phyloP scores from a whole-genome alignment of 257 asterid genomes.

The Linderniella brevidens region DNA sequence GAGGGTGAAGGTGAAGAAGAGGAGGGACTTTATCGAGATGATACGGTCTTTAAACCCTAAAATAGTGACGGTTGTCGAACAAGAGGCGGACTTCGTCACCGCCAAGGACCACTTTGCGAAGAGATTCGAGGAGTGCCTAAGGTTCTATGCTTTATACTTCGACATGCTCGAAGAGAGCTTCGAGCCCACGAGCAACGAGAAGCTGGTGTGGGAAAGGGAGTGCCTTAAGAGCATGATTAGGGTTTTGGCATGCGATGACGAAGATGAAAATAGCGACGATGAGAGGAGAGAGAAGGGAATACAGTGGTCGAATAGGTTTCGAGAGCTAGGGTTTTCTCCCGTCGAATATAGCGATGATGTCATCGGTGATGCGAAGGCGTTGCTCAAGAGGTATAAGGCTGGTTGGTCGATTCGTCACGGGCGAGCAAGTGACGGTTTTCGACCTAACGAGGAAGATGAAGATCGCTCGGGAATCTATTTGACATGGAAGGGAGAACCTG shows the following conservation, averaged over 20 bases:
- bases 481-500: conserved; percentile 75
- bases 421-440: conserved; percentile 15
- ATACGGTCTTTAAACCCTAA: conserved; percentile 35
- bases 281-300: conserved; percentile 59
- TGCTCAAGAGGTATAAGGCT: conserved; percentile 47
- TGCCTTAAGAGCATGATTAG: conserved; percentile 54
- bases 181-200: conserved; percentile 53
- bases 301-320: conserved; percentile 58
- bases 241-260: conserved; percentile 61
- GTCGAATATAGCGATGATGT: conserved; percentile 52
- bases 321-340: conserved; percentile 21
- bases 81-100: conserved; percentile 60
- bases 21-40: conserved; percentile 20
- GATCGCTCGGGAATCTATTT: conserved; percentile 30
- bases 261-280: conserved; percentile 14
- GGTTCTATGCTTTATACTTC: conserved; percentile 54
- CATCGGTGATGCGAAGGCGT: conserved; percentile 52
- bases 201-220: conserved; percentile 67
- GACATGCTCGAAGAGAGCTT: conserved; percentile 74
- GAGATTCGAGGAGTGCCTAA: conserved; percentile 65
- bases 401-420: conserved; percentile 55
- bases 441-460: no score
- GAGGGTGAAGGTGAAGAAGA: conserved; percentile 17
- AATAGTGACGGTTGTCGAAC: conserved; percentile 60
- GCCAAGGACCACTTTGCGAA: conserved; percentile 24